Conservation (phyloP, 1,284 basidiomycete species). For the Rhodotorula sp. region DNA sequence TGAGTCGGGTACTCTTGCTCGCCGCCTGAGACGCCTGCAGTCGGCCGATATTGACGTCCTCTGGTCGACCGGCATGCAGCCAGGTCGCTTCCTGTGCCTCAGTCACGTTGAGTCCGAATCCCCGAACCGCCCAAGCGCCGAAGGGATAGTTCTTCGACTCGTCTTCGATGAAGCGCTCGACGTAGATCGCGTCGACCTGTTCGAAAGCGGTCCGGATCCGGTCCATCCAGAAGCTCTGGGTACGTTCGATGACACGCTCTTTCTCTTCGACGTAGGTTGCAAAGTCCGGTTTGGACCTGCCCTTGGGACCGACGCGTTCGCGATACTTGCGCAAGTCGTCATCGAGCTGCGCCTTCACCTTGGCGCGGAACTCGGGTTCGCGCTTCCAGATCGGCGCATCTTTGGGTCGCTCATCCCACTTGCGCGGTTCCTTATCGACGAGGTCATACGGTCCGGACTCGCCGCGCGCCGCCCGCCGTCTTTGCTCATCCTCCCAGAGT, state of each 20-base stretch:
- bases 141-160: constrained; percentile 62
- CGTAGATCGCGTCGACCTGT: constrained; percentile 46
- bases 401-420: constrained; percentile 16
- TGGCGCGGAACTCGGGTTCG: constrained; percentile 16
- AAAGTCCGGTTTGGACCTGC: constrained; percentile 26
- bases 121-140: constrained; percentile 59
- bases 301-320: constrained; percentile 9
- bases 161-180: constrained; percentile 46
- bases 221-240: constrained; percentile 30
- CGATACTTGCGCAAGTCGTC: constrained; percentile 17
- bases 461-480: constrained; percentile 64
- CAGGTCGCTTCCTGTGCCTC: constrained; percentile 33
- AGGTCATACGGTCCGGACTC: constrained; percentile 34
- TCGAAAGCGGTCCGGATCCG: constrained; percentile 47
- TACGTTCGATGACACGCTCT: constrained; percentile 15
- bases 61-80: constrained; percentile 9
- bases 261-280: constrained; percentile 37
- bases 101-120: constrained; percentile 18
- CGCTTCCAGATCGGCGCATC: constrained; percentile 13
- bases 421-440: constrained; percentile 27
- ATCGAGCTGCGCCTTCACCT: constrained; percentile 13
- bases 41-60: constrained; percentile 42
- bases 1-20: constrained; percentile 39
- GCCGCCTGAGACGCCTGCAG: constrained; percentile 48
- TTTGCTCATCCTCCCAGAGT: constrained; percentile 90